A percentile compares a stretch with the other conserved stretches of the same genome.
These are phyloP conservation scores for Floccularia luteovirens DNA, from an alignment of 768 basidiomycete genomes.

Conservation along the genomic window DNA sequence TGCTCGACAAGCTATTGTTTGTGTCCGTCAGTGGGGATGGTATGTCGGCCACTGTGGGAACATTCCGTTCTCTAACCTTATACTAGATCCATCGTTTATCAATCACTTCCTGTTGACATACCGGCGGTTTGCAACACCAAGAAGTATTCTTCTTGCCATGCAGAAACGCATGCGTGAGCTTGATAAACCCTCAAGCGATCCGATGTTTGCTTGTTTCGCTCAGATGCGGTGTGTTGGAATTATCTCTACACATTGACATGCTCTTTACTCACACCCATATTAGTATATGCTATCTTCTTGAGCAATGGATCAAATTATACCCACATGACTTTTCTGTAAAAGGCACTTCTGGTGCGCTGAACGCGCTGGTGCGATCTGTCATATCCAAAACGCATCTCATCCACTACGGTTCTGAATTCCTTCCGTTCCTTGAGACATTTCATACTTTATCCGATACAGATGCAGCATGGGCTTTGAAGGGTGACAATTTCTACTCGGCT, in stretches of 20 bases:
- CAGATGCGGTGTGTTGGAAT: slow-evolving; percentile 63
- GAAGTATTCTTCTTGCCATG: slow-evolving; percentile 78
- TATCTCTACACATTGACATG: slow-evolving; percentile 2
- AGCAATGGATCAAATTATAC: slow-evolving; percentile 72
- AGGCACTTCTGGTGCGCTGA: slow-evolving; percentile 64
- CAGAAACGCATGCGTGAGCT: slow-evolving; percentile 80
- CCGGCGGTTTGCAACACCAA: slow-evolving; percentile 74
- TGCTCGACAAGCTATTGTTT: slow-evolving; percentile 78
- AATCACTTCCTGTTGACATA: slow-evolving; percentile 80
- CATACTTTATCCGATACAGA: slow-evolving; percentile 62
- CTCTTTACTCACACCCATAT: slow-evolving; percentile 3
- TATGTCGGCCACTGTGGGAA: slow-evolving; percentile 18
- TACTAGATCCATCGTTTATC: slow-evolving; percentile 65
- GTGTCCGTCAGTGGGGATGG: slow-evolving; percentile 82
- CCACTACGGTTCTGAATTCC: slow-evolving; percentile 79
- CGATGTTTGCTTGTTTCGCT: slow-evolving; percentile 81
- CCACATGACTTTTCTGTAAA: slow-evolving; percentile 75
- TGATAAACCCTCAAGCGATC: slow-evolving; percentile 65
- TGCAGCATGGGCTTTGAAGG: slow-evolving; percentile 66
- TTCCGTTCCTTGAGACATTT: slow-evolving; percentile 70
- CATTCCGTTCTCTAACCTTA: slow-evolving; percentile 5
- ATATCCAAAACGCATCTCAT: slow-evolving; percentile 73
- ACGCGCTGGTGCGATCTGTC: slow-evolving; percentile 72
- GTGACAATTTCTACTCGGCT: slow-evolving; percentile 43
- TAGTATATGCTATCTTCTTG: slow-evolving; percentile 76